A percentile compares a stretch with the other conserved stretches of the same genome.
phyloP scores from a whole-genome alignment of 2,329 filamentous ascomycete genomes.

The Fusarium miscanthi region DNA sequence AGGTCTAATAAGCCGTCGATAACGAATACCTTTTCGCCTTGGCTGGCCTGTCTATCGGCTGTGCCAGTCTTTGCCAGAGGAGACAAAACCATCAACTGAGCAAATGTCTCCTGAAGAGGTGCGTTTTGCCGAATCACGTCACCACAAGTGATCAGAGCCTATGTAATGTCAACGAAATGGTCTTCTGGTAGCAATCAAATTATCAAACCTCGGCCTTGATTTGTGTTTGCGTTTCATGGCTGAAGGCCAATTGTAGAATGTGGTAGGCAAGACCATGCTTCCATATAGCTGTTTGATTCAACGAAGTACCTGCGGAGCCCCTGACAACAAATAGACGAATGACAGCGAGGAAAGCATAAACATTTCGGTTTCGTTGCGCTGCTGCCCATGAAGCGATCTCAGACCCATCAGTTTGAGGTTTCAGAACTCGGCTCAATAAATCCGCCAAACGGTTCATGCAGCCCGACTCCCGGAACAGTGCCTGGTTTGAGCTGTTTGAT shows the following conservation, averaged over 20 bases:
- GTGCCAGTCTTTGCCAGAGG: slow-evolving; percentile 57
- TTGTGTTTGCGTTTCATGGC: slow-evolving; percentile 74
- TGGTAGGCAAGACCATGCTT: slow-evolving; percentile 83
- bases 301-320: slow-evolving; percentile 81
- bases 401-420: slow-evolving; percentile 62
- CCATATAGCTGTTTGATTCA: slow-evolving; percentile 89
- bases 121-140: slow-evolving; percentile 88
- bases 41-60: slow-evolving; percentile 59
- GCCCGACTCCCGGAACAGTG: slow-evolving; percentile 90
- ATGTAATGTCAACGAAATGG: slow-evolving; percentile 32
- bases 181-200: not conserved
- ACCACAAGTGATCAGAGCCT: slow-evolving; percentile 86
- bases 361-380: slow-evolving; percentile 85
- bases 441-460: slow-evolving; percentile 78
- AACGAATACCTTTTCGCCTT: slow-evolving; percentile 78
- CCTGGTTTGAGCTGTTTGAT: slow-evolving; percentile 91
- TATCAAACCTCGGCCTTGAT: slow-evolving; percentile 80
- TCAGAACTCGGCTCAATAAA: slow-evolving; percentile 71
- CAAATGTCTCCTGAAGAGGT: slow-evolving; percentile 86
- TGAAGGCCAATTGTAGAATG: slow-evolving; percentile 86
- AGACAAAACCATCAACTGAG: slow-evolving; percentile 81
- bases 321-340: slow-evolving; percentile 85
- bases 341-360: slow-evolving; percentile 89
- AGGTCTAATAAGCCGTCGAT: slow-evolving; percentile 93
- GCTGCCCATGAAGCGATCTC: slow-evolving; percentile 80